Conservation (phyloP, 768 basidiomycete species). For the Rhodotorula diobovata region DNA sequence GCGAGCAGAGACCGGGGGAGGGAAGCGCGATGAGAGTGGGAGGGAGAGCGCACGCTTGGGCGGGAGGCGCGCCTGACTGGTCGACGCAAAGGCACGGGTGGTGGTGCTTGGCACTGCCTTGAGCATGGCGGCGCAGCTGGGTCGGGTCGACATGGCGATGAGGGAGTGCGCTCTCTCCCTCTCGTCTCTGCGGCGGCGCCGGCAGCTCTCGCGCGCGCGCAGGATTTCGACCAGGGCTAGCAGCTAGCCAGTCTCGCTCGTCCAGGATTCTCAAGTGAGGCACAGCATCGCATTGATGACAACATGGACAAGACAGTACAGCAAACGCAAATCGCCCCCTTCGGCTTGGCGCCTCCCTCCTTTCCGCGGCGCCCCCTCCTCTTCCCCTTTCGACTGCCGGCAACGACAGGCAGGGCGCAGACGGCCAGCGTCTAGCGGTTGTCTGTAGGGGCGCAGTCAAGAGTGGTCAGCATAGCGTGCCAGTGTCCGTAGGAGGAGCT, state of each 20-base stretch:
- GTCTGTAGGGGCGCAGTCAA: neutral
- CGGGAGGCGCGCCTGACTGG: slow-evolving; percentile 11
- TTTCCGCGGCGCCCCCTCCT: too few species aligned
- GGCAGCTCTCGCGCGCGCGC: too few species aligned
- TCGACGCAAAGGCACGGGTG: slow-evolving; percentile 11
- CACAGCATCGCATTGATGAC: neutral
- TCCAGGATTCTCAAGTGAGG: neutral
- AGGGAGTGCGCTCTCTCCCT: too few species aligned
- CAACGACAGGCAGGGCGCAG: too few species aligned
- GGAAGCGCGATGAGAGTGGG: too few species aligned
- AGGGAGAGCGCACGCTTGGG: slow-evolving; percentile 18
- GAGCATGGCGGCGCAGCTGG: neutral
- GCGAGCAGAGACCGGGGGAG: neutral
- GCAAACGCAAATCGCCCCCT: neutral
- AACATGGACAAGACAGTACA: neutral
- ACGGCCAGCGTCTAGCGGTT: slow-evolving; percentile 9
- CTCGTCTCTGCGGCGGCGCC: too few species aligned
- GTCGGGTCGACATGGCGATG: slow-evolving; percentile 18
- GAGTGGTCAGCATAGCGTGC: neutral
- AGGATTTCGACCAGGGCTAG: neutral
- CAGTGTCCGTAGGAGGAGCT: neutral
- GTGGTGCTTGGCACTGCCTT: neutral
- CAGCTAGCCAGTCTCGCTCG: too few species aligned
- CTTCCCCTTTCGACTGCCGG: too few species aligned
- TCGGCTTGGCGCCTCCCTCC: neutral